These are phyloP conservation scores for Jasminum sambac DNA, from an alignment of 257 asterid species.

Conservation along the genomic window DNA sequence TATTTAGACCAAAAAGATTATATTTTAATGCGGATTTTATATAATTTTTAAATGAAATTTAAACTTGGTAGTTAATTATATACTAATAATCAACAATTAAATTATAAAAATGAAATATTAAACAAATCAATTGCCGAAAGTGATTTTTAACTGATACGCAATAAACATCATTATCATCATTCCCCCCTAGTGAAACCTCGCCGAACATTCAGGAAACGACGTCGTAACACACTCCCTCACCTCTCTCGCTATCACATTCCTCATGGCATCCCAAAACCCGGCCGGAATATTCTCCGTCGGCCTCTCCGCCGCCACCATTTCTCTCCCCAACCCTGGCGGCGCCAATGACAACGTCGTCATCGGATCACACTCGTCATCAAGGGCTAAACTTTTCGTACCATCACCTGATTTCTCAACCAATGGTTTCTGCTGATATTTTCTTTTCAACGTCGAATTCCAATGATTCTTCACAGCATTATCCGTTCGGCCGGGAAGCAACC, in stretches of 20 bases:
- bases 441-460: slow-evolving; percentile 77
- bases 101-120: neutral
- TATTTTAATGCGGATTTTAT: no score
- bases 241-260: slow-evolving; percentile 68
- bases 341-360: slow-evolving; percentile 71
- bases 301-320: slow-evolving; percentile 31
- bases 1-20: no score
- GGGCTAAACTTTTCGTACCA: slow-evolving; percentile 17
- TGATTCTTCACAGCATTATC: slow-evolving; percentile 85
- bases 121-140: neutral
- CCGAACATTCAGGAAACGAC: slow-evolving; percentile 55
- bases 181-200: slow-evolving; percentile 45
- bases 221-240: slow-evolving; percentile 70
- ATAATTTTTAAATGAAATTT: no score
- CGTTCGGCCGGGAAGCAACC: slow-evolving; percentile 82
- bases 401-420: slow-evolving; percentile 1
- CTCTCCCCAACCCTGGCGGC: slow-evolving; percentile 61
- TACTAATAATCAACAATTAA: neutral
- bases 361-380: slow-evolving; percentile 54
- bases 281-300: slow-evolving; percentile 40
- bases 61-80: no score
- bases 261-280: slow-evolving; percentile 79
- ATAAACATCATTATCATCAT: neutral
- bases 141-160: neutral
- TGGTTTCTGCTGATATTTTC: slow-evolving; percentile 32